A percentile compares a stretch with the other conserved stretches of the same genome.
Evolutionary conservation across 1,284 basidiomycete genomes (phyloP).

Genomic region (Cryptococcus sp.): DNA sequence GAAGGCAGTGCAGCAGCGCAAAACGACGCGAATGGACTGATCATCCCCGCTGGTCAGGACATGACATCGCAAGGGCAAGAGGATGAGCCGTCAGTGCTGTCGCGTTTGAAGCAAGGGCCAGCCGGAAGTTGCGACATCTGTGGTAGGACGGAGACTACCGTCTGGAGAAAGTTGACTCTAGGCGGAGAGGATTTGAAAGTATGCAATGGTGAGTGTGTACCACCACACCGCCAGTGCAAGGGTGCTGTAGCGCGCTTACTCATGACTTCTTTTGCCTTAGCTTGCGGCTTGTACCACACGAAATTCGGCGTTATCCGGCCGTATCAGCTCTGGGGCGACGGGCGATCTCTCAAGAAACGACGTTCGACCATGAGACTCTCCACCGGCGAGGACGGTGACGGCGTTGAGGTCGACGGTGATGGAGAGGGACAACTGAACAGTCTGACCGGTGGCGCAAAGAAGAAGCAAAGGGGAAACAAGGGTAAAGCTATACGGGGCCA

Average conservation of each 20-base stretch:
- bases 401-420: not conserved
- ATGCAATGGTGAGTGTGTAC: constrained; percentile 44
- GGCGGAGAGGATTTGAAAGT: constrained; percentile 40
- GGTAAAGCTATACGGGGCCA: not conserved
- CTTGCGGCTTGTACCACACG: constrained; percentile 47
- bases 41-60: not conserved
- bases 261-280: constrained; percentile 14
- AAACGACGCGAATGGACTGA: not conserved
- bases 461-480: not conserved
- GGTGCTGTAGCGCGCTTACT: not conserved
- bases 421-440: not conserved
- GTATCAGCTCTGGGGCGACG: constrained; percentile 50
- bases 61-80: not conserved
- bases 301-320: constrained; percentile 50
- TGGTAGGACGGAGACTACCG: constrained; percentile 45
- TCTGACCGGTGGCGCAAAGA: no score
- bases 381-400: not conserved
- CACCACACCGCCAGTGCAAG: not conserved
- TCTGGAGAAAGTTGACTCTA: constrained; percentile 45
- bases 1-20: not conserved
- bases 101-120: constrained; percentile 39
- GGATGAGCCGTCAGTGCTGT: constrained; percentile 25
- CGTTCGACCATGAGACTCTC: constrained; percentile 12
- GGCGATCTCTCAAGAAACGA: constrained; percentile 44
- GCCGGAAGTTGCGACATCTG: constrained; percentile 51